phyloP scores from a whole-genome alignment of 352 stramenopile genomes.

The Globisporangium cystogenes region DNA sequence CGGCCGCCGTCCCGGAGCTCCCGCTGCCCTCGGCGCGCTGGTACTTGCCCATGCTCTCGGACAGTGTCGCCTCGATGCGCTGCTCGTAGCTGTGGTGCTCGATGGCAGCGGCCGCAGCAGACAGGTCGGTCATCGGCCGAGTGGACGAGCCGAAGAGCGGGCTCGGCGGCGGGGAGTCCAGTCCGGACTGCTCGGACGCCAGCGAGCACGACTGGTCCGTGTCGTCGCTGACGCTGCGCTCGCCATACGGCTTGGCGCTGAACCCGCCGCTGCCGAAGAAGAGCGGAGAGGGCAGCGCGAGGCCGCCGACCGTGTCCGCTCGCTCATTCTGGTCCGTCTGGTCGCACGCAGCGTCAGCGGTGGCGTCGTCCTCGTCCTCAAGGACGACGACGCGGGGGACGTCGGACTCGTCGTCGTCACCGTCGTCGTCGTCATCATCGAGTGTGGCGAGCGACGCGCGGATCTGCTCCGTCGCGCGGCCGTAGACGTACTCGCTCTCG shows the following conservation, averaged over 20 bases:
- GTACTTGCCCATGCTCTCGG: slow-evolving; percentile 40
- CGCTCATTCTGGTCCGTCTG: slow-evolving; percentile 24
- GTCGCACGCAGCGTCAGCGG: slow-evolving; percentile 25
- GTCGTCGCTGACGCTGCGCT: slow-evolving; percentile 44
- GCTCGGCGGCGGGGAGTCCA: slow-evolving; percentile 24
- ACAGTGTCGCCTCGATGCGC: slow-evolving; percentile 56
- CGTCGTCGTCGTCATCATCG: slow-evolving; percentile 1
- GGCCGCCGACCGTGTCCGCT: slow-evolving; percentile 17
- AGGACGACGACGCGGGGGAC: neutral
- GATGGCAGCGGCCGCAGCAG: neutral
- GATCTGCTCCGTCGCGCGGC: slow-evolving; percentile 15
- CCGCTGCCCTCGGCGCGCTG: slow-evolving; percentile 18
- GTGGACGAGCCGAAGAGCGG: slow-evolving; percentile 10
- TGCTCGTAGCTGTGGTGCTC: slow-evolving; percentile 39
- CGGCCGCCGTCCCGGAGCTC: slow-evolving; percentile 1
- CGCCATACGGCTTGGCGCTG: slow-evolving; percentile 17
- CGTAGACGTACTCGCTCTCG: slow-evolving; percentile 43
- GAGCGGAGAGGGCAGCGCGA: slow-evolving; percentile 15
- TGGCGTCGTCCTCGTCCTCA: slow-evolving; percentile 16
- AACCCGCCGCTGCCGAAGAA: slow-evolving; percentile 17
- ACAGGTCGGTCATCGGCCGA: neutral
- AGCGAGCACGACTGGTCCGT: slow-evolving; percentile 69
- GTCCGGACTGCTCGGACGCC: slow-evolving; percentile 37
- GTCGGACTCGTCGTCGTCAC: too few relatives aligned
- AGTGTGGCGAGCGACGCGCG: slow-evolving; percentile 13